Percentiles rank a stretch among this genome's conserved stretches.
Conservation (phyloP, 805 yeast species). For the Monosporozyma servazzii region DNA sequence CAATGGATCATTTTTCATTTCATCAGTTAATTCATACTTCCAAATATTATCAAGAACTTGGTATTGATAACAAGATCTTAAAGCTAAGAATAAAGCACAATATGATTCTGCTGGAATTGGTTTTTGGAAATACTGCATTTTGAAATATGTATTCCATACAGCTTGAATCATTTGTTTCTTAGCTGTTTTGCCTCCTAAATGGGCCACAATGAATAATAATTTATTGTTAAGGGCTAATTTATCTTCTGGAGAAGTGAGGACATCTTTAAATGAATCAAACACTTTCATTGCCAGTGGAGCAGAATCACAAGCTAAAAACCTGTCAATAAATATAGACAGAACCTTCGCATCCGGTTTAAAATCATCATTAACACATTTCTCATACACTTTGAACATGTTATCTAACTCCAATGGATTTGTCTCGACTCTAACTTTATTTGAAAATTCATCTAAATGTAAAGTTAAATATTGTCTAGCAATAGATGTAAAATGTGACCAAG, state of each 20-base stretch:
- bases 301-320: constrained; percentile 12
- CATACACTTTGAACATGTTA: neutral
- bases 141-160: constrained; percentile 25
- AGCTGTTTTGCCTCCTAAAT: constrained; percentile 8
- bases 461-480: neutral
- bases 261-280: constrained; percentile 15
- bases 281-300: constrained; percentile 15
- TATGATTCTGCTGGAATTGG: constrained; percentile 13
- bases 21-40: constrained; percentile 19
- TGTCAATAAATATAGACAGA: constrained; percentile 19
- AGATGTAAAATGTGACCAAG: neutral
- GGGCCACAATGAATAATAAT: constrained; percentile 20
- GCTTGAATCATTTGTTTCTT: constrained; percentile 23
- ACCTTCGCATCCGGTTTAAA: constrained; percentile 9
- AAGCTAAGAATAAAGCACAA: constrained; percentile 16
- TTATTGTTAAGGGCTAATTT: constrained; percentile 11
- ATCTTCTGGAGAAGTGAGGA: neutral
- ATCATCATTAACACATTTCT: neutral
- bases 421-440: neutral
- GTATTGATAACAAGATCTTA: constrained; percentile 14
- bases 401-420: neutral
- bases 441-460: neutral
- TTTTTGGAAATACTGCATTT: constrained; percentile 4
- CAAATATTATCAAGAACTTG: constrained; percentile 17
- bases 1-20: constrained; percentile 11